Base-by-base conservation (phyloP, 768 basidiomycete species). In the Trametes cingulata region DNA sequence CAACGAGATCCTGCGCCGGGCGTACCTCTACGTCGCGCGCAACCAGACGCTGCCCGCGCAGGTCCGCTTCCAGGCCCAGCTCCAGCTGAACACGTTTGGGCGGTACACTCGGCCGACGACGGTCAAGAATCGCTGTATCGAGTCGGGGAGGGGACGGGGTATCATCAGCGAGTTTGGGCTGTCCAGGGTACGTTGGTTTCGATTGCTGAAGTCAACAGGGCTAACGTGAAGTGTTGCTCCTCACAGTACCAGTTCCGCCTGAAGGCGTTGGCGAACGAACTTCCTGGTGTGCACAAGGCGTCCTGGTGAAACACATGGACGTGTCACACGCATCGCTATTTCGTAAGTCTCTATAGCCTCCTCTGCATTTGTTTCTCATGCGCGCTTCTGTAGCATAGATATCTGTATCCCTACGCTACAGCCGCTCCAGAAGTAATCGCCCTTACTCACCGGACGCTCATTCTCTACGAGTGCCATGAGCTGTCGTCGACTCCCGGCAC, bases 11-110 rank as follows among this genome's bases (percentile, higher is more conserved):
- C 78, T 87, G 27, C 87, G 95, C 19, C 82, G 93, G 45, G 95
- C 96, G 0, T 95, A 96, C 74, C 85, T 98, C 50, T 94, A 87
- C 74, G 90, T 98, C 65, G 94, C 95, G 22, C 85, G 96, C 60
- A 98, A 98, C 76, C 86, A 91, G 71, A 84, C 88, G 1, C 76
- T 98, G n/a, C 87, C 94, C 15, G 80, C 92, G 2, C 87, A 91
- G 70, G 83, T 98, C 47, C 90, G 96, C 56, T 91, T 95, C 72
- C 91, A 95, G 65, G 96, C 96, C 15, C 95, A 97, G 73, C 77
- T 98, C 61, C 94, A 97, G 69, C 80, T 97, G 50, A 96, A 96
- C 74, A 85, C 87, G 6, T 92, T 97, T 67, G 87, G 84, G 49
- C 82, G 84, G 24, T 88, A 93, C 71, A 88, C 91, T 0, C 85